phyloP scores from a whole-genome alignment of 2,329 filamentous ascomycete genomes.

The Corynespora cassiicola region DNA sequence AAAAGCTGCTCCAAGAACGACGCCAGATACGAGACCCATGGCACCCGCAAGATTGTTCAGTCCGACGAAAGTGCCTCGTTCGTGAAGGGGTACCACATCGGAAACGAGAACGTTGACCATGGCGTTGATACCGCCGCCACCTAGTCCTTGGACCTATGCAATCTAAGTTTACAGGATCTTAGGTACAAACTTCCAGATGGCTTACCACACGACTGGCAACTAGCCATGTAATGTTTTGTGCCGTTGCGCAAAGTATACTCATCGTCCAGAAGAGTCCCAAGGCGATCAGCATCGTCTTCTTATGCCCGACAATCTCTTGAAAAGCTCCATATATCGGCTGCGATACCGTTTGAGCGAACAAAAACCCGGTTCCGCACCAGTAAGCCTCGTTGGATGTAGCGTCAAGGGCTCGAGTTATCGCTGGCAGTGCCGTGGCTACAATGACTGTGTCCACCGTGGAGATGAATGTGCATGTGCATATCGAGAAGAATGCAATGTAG shows the following conservation, averaged over 20 bases:
- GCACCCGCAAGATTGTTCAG: slow-evolving; percentile 3
- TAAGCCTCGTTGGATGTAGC: slow-evolving; percentile 4
- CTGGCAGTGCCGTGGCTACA: slow-evolving; percentile 1
- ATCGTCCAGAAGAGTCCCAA: neutral
- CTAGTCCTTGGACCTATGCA: slow-evolving; percentile 7
- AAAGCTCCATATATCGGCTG: slow-evolving; percentile 3
- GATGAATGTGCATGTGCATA: slow-evolving; percentile 3
- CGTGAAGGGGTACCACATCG: slow-evolving; percentile 5
- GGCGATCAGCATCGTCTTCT: slow-evolving; percentile 2
- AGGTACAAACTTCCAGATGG: too few species aligned
- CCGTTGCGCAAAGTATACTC: slow-evolving; percentile 1
- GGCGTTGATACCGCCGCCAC: slow-evolving; percentile 4
- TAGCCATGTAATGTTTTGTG: slow-evolving; percentile 1
- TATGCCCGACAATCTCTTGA: slow-evolving; percentile 1
- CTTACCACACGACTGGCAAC: slow-evolving; percentile 1
- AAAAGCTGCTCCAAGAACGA: slow-evolving; percentile 4
- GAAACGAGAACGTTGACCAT: slow-evolving; percentile 6
- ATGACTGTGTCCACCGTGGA: slow-evolving; percentile 2
- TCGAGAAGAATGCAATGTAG: slow-evolving; percentile 3
- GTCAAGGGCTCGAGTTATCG: neutral
- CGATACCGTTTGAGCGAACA: slow-evolving; percentile 3
- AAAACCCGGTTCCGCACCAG: slow-evolving; percentile 6
- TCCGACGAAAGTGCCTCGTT: slow-evolving; percentile 3
- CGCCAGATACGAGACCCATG: slow-evolving; percentile 1
- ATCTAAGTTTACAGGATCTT: too few species aligned